phyloP scores from a whole-genome alignment of 2,329 filamentous ascomycete species.

The Amphichorda felina region DNA sequence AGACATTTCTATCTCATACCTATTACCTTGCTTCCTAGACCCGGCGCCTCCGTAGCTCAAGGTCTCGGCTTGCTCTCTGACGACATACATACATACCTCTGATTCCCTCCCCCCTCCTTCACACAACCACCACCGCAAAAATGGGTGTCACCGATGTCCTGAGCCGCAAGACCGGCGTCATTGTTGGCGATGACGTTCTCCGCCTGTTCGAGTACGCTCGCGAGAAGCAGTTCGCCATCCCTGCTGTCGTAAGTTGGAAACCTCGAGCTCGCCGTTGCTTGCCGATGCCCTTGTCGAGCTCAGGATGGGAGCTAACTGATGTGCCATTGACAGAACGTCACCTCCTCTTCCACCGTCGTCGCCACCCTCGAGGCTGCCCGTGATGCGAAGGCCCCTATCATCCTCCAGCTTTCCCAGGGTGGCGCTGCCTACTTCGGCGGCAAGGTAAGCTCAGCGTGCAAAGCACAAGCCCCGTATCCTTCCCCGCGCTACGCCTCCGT shows the following conservation, averaged over 20 bases:
- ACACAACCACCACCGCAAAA: constrained; percentile 10
- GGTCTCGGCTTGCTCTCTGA: too few species aligned
- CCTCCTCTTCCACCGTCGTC: constrained; percentile 69
- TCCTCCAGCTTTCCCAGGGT: constrained; percentile 89
- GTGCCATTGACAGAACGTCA: constrained; percentile 54
- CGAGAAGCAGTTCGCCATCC: constrained; percentile 79
- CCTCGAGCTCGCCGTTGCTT: constrained; percentile 8
- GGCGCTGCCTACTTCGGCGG: constrained; percentile 88
- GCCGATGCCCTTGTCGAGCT: neutral
- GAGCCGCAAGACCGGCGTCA: constrained; percentile 40
- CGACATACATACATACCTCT: too few species aligned
- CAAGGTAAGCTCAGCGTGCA: constrained; percentile 43
- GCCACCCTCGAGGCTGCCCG: constrained; percentile 88
- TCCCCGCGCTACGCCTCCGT: too few species aligned
- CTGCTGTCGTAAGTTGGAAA: constrained; percentile 47
- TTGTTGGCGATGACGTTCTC: constrained; percentile 41
- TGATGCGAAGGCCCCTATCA: constrained; percentile 81
- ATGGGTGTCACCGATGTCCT: constrained; percentile 29
- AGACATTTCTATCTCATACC: too few species aligned
- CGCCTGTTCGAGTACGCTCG: constrained; percentile 82
- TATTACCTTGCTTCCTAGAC: too few species aligned
- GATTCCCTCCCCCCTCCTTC: neutral
- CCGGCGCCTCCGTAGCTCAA: too few species aligned
- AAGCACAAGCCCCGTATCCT: too few species aligned
- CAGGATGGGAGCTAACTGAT: constrained; percentile 1